A percentile compares a stretch with the other conserved stretches of the same genome.
Evolutionary conservation across 139 green algal species (phyloP).

Genomic region (Chloropicon primus): DNA sequence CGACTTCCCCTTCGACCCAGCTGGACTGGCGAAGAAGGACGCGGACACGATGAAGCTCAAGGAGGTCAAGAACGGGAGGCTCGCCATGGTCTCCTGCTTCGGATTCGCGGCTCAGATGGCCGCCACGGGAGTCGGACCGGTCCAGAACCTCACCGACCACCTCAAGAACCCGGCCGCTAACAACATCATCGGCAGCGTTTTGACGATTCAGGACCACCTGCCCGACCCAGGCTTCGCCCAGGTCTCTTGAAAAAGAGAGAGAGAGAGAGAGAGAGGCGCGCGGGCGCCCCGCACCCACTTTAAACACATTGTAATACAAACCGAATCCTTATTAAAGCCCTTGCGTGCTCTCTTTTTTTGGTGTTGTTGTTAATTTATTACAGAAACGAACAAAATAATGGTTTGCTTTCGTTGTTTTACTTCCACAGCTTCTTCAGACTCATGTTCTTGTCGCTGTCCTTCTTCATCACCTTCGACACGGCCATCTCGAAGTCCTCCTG

Average conservation of each 20-base stretch:
- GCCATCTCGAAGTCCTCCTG: slow-evolving; percentile 99
- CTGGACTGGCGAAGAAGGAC: slow-evolving; percentile 45
- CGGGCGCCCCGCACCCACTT: no score
- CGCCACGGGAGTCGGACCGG: slow-evolving; percentile 57
- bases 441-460: slow-evolving; percentile 90
- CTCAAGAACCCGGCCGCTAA: slow-evolving; percentile 63
- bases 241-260: no score
- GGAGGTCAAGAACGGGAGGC: slow-evolving; percentile 94
- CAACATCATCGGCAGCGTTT: slow-evolving; percentile 61
- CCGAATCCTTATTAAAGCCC: no score
- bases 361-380: no score
- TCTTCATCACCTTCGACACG: slow-evolving; percentile 94
- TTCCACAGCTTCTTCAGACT: slow-evolving; percentile 94
- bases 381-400: not conserved
- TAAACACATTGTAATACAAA: no score
- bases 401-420: slow-evolving; percentile 21
- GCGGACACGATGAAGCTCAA: slow-evolving; percentile 60
- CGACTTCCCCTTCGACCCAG: slow-evolving; percentile 74
- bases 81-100: slow-evolving; percentile 64
- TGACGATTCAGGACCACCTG: not conserved
- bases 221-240: not conserved
- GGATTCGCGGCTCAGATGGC: slow-evolving; percentile 68
- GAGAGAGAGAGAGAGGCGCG: no score
- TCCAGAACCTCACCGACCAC: slow-evolving; percentile 66
- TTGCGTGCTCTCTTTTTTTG: no score